phyloP scores from a whole-genome alignment of 805 yeast species.

The Saccharomycopsis sp. region DNA sequence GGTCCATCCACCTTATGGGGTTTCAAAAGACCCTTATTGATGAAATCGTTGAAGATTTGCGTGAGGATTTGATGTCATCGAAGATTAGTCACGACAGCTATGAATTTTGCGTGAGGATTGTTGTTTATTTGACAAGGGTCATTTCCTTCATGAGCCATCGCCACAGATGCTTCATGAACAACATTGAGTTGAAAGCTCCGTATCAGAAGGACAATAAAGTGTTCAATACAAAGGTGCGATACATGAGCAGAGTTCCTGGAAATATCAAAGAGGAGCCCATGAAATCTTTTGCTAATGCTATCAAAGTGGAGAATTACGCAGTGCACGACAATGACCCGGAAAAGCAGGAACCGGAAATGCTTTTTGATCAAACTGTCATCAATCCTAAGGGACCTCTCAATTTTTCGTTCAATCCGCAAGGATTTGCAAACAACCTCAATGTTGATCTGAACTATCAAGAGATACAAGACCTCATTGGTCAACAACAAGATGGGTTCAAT shows the following conservation, averaged over 20 bases:
- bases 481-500: conserved; percentile 1
- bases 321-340: not conserved
- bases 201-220: not conserved
- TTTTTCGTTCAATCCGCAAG: not conserved
- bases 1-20: conserved; percentile 12
- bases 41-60: conserved; percentile 7
- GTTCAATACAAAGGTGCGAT: not conserved
- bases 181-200: conserved; percentile 1
- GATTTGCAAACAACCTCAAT: conserved; percentile 1
- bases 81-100: too few species aligned
- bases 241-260: conserved; percentile 10
- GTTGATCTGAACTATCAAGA: conserved; percentile 2
- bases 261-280: conserved; percentile 11
- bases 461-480: not conserved
- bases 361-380: too few species aligned
- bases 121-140: conserved; percentile 12
- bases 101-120: not conserved
- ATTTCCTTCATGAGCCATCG: conserved; percentile 15
- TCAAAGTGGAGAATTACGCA: conserved; percentile 13
- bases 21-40: conserved; percentile 8
- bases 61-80: too few species aligned
- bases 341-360: too few species aligned
- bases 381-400: not conserved
- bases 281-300: conserved; percentile 1
- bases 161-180: conserved; percentile 6